Percentiles rank a stretch among this genome's conserved stretches.
These are phyloP conservation scores for Globisporangium iwayamae DNA, from an alignment of 352 stramenopile species.

Conservation along the genomic window DNA sequence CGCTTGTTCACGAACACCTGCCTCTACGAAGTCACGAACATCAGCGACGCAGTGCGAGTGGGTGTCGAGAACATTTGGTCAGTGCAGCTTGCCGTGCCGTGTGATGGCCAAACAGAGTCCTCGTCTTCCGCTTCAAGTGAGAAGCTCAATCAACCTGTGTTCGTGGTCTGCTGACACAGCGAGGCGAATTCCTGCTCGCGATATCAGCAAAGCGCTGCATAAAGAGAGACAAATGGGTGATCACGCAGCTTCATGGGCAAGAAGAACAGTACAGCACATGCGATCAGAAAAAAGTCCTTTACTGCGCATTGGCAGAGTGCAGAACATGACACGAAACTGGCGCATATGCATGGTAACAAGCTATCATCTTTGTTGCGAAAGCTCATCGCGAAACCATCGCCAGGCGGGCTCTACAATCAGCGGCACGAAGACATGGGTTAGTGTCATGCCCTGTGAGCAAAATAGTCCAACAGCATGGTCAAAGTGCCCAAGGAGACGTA, in stretches of 20 bases:
- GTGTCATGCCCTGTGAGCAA: background rate
- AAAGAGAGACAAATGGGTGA: background rate
- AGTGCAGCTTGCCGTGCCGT: too few species aligned
- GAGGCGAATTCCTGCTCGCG: background rate
- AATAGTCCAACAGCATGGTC: background rate
- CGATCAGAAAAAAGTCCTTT: background rate
- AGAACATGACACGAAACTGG: too few species aligned
- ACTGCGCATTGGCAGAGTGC: background rate
- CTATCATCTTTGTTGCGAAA: background rate
- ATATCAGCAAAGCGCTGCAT: background rate
- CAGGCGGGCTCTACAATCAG: constrained; percentile 1
- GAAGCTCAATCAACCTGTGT: background rate
- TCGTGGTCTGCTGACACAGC: background rate
- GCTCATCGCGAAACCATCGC: constrained; percentile 15
- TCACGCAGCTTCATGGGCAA: background rate
- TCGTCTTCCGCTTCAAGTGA: background rate
- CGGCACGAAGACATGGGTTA: background rate
- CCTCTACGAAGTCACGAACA: too few species aligned
- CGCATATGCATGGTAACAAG: background rate
- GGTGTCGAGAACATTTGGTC: too few species aligned
- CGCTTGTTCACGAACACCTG: too few species aligned
- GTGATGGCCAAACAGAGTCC: background rate
- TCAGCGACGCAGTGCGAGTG: too few species aligned
- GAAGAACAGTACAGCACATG: background rate
- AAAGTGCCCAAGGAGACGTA: background rate